phyloP scores from a whole-genome alignment of 2,329 filamentous ascomycete genomes.

The Aspergillus quadricinctus region DNA sequence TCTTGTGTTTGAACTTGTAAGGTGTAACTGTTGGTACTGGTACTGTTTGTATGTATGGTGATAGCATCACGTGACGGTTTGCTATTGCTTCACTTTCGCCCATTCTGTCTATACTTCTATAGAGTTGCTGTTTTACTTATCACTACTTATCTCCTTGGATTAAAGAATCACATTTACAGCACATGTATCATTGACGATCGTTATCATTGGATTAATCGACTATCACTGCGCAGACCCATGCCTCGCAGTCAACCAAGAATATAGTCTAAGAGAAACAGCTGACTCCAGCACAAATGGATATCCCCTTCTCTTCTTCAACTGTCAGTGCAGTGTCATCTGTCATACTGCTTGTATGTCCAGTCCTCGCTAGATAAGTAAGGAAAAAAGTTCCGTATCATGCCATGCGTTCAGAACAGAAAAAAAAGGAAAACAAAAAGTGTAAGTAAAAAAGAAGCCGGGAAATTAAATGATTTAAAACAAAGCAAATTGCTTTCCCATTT shows the following conservation, averaged over 20 bases:
- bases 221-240: slow-evolving; percentile 3
- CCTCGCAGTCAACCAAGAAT: slow-evolving; percentile 1
- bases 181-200: neutral
- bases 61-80: neutral
- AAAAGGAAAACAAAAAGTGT: slow-evolving; percentile 19
- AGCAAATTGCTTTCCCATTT: slow-evolving; percentile 10
- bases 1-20: neutral
- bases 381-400: slow-evolving; percentile 33
- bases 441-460: slow-evolving; percentile 17
- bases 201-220: slow-evolving; percentile 2
- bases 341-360: slow-evolving; percentile 1
- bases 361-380: slow-evolving; percentile 14
- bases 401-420: slow-evolving; percentile 35
- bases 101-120: neutral
- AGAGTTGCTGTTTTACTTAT: neutral
- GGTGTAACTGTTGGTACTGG: neutral
- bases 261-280: slow-evolving; percentile 1
- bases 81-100: neutral
- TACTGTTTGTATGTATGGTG: neutral
- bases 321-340: neutral
- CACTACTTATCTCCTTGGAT: neutral
- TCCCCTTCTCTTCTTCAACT: slow-evolving; percentile 10
- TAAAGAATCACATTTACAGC: neutral
- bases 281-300: slow-evolving; percentile 14
- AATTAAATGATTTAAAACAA: slow-evolving; percentile 22